phyloP scores from a whole-genome alignment of 176 grass and related monocot genomes.

The Alopecurus myosuroides region DNA sequence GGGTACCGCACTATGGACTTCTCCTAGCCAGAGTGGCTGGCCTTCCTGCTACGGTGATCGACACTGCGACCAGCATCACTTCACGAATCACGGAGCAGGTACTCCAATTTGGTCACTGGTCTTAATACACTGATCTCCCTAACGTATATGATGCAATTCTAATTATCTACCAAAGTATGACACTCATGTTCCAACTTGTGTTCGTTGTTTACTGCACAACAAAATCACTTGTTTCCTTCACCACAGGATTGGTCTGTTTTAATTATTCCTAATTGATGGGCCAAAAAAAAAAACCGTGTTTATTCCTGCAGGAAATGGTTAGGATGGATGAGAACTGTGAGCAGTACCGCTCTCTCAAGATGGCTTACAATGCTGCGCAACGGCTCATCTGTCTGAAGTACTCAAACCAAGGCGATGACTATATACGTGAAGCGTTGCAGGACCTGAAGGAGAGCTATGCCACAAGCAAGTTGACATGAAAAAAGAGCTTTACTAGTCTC shows the following conservation, averaged over 20 bases:
- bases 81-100: constrained; percentile 82
- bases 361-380: constrained; percentile 59
- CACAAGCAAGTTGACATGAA: constrained; percentile 42
- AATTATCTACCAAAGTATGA: background rate
- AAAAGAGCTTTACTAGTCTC: background rate
- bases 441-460: constrained; percentile 61
- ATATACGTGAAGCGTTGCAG: constrained; percentile 58
- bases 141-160: background rate
- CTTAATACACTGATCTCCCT: background rate
- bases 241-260: background rate
- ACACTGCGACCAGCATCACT: constrained; percentile 61
- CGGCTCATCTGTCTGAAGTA: constrained; percentile 89
- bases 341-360: constrained; percentile 61
- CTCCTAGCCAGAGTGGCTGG: constrained; percentile 79
- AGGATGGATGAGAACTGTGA: constrained; percentile 62
- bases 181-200: background rate
- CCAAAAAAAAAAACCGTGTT: background rate
- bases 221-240: background rate
- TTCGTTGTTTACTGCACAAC: background rate
- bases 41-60: constrained; percentile 71
- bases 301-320: constrained; percentile 52
- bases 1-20: constrained; percentile 81
- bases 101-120: background rate
- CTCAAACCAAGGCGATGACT: constrained; percentile 78
- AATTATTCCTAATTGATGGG: background rate